Evolutionary conservation across 169 alveolate species (phyloP), one percentile per base, ranked within the genome.

Genomic region (Eimeria necatrix): DNA sequence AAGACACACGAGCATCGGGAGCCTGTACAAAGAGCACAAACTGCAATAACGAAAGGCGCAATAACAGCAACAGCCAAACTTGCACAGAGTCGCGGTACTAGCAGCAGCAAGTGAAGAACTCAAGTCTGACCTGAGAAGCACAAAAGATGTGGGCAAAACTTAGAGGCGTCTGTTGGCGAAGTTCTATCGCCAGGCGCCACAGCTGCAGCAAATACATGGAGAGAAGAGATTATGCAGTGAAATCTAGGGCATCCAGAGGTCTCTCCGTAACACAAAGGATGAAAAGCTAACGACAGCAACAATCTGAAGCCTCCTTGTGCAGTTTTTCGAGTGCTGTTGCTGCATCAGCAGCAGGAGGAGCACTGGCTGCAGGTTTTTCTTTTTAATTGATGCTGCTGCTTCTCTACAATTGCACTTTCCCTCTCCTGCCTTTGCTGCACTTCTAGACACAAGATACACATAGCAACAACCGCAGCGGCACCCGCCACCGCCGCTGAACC

Each of bases 161-260:
- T 53, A 73, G 61, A 0, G 94, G 94, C 68, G 94, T 90, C 68
- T 90, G 94, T 16, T 51, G 18, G 56, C 81, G 56, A 51, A 90
- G 94, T 20, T 90, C 94, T 70, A 74, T 53, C 16, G 94, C 94
- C 6, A 90, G 90, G 32, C n/a, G 59, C 94, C 94, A 90, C 49
- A 90, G 16, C 94, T 90, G 80, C 85, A 51, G 18, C 48, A 86
- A 64, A 56, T 52, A 84, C 18, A 24, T 51, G 41, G 7, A 24
- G 73, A 22, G 18, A 51, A 22, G 22, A 81, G 41, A 32, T 32
- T 32, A 32, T 32, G 41, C 41, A 32, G 3, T 32, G 41, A 32
- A 32, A 32, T 32, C 41, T 32, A 32, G 41, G 41, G 41, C 41
- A 32, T 32, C 41, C 41, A 32, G 41, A 32, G 3, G 41, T 32